Percentiles rank a stretch among this genome's conserved stretches.
Conservation (phyloP, 1,284 basidiomycete genomes). For the Pascua sp. region DNA sequence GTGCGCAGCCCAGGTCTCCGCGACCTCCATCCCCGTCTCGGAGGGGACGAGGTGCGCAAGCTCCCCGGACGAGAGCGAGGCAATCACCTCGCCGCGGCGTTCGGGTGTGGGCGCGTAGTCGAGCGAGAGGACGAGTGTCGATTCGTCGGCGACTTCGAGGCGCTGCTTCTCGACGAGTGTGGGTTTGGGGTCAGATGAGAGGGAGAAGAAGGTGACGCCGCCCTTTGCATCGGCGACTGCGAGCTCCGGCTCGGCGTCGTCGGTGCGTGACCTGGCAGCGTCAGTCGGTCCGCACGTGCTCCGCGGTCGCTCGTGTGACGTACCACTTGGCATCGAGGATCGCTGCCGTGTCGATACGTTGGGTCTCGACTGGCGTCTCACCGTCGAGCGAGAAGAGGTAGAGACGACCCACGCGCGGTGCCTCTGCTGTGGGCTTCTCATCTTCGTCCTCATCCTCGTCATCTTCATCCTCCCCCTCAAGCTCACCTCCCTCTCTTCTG, state of each 20-base stretch:
- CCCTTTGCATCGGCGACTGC: conserved; percentile 81
- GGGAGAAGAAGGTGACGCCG: conserved; percentile 61
- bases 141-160: conserved; percentile 39
- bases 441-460: conserved; percentile 42
- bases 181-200: conserved; percentile 20
- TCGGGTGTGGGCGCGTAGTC: background rate
- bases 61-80: conserved; percentile 74
- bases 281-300: conserved; percentile 55
- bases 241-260: conserved; percentile 42
- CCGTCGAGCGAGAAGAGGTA: conserved; percentile 16
- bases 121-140: conserved; percentile 55
- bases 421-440: conserved; percentile 28
- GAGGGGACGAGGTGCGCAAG: conserved; percentile 61
- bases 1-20: conserved; percentile 76
- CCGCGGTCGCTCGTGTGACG: conserved; percentile 45
- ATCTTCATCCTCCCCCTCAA: conserved; percentile 5
- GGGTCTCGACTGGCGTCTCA: conserved; percentile 52
- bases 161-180: conserved; percentile 44
- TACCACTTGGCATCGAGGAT: conserved; percentile 93
- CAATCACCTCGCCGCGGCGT: conserved; percentile 55
- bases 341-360: conserved; percentile 71
- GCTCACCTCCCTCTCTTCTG: background rate
- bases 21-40: conserved; percentile 48
- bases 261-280: conserved; percentile 50
- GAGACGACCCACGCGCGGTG: conserved; percentile 55